Conservation (phyloP, 768 basidiomycete species). For the Kwoniella dendrophila region DNA sequence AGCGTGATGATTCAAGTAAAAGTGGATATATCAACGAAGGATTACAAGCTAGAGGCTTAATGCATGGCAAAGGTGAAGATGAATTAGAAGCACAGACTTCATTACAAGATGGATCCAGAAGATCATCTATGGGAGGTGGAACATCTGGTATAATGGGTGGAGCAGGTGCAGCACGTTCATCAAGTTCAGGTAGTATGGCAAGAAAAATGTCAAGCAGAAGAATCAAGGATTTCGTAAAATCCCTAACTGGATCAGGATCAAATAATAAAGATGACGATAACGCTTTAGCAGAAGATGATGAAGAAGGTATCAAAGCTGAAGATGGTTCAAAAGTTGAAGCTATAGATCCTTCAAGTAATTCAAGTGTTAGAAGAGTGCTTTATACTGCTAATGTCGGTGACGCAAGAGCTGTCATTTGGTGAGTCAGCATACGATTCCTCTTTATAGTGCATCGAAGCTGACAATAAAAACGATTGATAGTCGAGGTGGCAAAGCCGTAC, state of each 20-base stretch:
- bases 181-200: conserved; percentile 14
- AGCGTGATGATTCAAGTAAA: conserved; percentile 61
- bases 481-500: conserved; percentile 82
- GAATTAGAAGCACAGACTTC: conserved; percentile 48
- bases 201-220: conserved; percentile 43
- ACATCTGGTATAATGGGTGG: conserved; percentile 29
- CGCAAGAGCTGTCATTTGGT: conserved; percentile 87
- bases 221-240: conserved; percentile 51
- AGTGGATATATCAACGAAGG: conserved; percentile 50
- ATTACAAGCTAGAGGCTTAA: conserved; percentile 43
- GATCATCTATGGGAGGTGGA: conserved; percentile 34
- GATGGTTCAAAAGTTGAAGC: conserved; percentile 61
- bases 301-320: conserved; percentile 12
- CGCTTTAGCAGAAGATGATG: conserved; percentile 28
- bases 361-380: conserved; percentile 68
- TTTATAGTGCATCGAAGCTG: neutral
- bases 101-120: conserved; percentile 17
- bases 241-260: conserved; percentile 34
- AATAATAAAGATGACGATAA: conserved; percentile 25
- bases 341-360: conserved; percentile 60
- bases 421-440: conserved; percentile 23
- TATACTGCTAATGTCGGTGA: conserved; percentile 98
- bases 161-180: conserved; percentile 10
- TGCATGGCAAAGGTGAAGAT: conserved; percentile 53
- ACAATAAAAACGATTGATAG: conserved; percentile 30